Evolutionary conservation across 331 rosid genomes (phyloP).

Genomic region (Malus hybrid): DNA sequence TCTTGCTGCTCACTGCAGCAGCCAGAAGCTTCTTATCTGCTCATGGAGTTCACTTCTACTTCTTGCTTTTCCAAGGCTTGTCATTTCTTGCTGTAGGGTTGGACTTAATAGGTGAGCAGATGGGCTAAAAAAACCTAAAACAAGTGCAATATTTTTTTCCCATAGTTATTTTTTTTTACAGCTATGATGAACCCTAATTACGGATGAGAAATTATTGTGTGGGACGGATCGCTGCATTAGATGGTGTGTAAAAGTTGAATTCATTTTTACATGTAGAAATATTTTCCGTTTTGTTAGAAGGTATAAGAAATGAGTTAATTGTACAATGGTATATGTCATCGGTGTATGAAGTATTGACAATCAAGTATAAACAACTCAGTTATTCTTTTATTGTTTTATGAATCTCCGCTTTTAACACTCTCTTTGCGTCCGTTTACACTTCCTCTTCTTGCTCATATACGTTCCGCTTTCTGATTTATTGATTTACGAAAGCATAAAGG

Average conservation of each 20-base stretch:
- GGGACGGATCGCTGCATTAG: neutral
- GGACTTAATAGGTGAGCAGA: conserved; percentile 96
- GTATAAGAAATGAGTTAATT: conserved; percentile 1
- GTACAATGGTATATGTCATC: conserved; percentile 13
- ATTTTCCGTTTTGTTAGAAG: neutral
- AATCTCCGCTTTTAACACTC: neutral
- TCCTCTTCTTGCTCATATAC: neutral
- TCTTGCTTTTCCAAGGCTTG: conserved; percentile 93
- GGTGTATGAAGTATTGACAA: neutral
- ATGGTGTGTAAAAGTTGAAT: conserved; percentile 13
- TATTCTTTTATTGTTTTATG: neutral
- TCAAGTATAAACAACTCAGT: neutral
- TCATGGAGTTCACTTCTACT: conserved; percentile 95
- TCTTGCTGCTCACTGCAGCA: conserved; percentile 84
- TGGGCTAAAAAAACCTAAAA: conserved; percentile 13
- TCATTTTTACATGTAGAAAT: conserved; percentile 8
- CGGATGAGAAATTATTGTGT: neutral
- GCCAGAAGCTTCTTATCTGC: conserved; percentile 86
- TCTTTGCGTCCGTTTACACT: neutral
- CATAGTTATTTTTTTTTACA: neutral
- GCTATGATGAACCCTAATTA: neutral
- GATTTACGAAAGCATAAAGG: neutral
- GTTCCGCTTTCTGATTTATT: no score
- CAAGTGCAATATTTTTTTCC: neutral
- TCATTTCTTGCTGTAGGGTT: conserved; percentile 80